phyloP scores from a whole-genome alignment of 2,329 filamentous ascomycete genomes.

The Cryphonectria carpinicola region DNA sequence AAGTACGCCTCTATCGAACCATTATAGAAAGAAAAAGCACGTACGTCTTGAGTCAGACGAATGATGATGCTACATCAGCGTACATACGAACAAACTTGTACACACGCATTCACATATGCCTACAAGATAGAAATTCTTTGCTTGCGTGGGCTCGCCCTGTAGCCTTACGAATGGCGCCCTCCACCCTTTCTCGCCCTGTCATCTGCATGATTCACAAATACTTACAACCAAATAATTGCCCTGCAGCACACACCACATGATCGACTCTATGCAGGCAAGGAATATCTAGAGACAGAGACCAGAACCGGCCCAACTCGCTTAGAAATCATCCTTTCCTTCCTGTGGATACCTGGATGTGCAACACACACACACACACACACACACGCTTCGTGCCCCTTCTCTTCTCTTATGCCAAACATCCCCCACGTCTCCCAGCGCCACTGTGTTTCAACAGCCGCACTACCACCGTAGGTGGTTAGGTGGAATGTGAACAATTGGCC shows the following conservation, averaged over 20 bases:
- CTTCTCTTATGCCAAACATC: not conserved
- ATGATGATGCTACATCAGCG: not conserved
- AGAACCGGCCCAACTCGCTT: not conserved
- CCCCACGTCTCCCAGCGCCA: conserved; percentile 9
- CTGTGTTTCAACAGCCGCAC: conserved; percentile 24
- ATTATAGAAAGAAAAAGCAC: not conserved
- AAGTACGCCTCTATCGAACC: not conserved
- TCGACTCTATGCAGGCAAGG: not conserved
- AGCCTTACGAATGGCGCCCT: not conserved
- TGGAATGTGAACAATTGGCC: not conserved
- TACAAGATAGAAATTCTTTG: not conserved
- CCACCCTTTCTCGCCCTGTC: not conserved
- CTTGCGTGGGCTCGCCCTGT: not conserved
- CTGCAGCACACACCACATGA: not conserved
- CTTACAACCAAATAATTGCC: not conserved
- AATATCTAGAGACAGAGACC: not conserved
- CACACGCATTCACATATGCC: not conserved
- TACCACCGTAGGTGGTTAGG: not conserved
- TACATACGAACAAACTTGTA: not conserved
- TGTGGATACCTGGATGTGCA: not conserved
- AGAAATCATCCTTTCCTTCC: not conserved
- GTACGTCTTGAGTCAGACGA: not conserved
- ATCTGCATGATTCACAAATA: not conserved
- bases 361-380: too few species aligned
- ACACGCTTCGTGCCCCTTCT: not conserved